Base-by-base conservation (phyloP, 1,284 basidiomycete species). In the Malassezia dermatis region DNA sequence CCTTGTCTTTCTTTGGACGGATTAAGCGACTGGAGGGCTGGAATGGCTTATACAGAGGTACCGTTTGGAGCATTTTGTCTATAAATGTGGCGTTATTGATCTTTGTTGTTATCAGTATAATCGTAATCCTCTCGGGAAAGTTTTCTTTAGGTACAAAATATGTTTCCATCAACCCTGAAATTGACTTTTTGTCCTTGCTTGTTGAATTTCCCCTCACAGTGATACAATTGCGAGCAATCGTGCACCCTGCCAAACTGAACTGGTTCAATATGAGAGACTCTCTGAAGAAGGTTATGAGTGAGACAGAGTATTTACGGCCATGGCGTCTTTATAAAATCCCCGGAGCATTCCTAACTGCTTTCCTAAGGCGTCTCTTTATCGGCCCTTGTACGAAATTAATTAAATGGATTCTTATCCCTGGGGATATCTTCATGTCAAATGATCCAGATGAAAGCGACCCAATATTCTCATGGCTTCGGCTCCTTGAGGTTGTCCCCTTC, bases 1-100 rank as follows among this genome's bases (percentile, higher is more conserved):
- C 19, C 4, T 11, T 31, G 5, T 23, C 31, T 15, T n/a, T 23
- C 15, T 23, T 48, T 13, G 17, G 44, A 27, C 55, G 71, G 13
- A 69, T 64, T 8, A 65, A 64, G 34, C 58, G 63, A 1, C 48
- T 73, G 23, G 71, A 73, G 48, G 71, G 71, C 19, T 71, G 69
- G 68, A 43, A 58, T 1, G 71, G 71, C 15, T 58, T 73, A 37
- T 73, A 66, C 57, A 67, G 66, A 51, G 65, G 71, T 13, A 50
- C 59, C 8, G 43, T 56, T 23, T 63, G 11, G 61, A 61, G 45
- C 58, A 61, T 51, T 54, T 65, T 42, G 55, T 30, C 28, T 6
- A 30, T 10, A 12, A 8, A 30, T 30, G 28, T 53, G 5, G 46
- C 64, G 12, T 58, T 56, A 53, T 42, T 60, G 27, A 39, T 67